phyloP scores from a whole-genome alignment of 768 basidiomycete genomes.

The Lentinula raphanica region DNA sequence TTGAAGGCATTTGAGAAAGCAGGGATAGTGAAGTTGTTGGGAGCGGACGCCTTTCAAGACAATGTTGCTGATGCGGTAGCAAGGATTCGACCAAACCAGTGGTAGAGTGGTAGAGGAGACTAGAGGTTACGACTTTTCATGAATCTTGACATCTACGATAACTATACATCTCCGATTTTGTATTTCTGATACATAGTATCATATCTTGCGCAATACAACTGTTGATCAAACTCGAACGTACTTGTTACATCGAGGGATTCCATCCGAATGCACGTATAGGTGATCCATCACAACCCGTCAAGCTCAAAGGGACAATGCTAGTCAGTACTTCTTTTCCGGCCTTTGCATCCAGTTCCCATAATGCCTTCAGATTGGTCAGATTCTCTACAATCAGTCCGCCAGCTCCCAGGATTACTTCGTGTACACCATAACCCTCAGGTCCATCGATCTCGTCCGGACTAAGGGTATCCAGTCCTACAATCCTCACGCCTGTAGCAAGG shows the following conservation, averaged over 20 bases:
- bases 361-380: slow-evolving; percentile 43
- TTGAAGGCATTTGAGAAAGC: slow-evolving; percentile 43
- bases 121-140: background rate
- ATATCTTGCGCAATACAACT: background rate
- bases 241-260: slow-evolving; percentile 10
- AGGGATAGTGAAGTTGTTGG: slow-evolving; percentile 45
- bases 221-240: background rate
- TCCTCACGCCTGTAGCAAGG: slow-evolving; percentile 43
- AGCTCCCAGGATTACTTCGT: slow-evolving; percentile 53
- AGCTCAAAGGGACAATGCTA: slow-evolving; percentile 52
- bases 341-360: slow-evolving; percentile 19
- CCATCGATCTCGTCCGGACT: slow-evolving; percentile 56
- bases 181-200: background rate
- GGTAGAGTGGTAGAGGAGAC: too few species aligned
- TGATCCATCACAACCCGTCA: slow-evolving; percentile 60
- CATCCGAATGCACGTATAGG: slow-evolving; percentile 69
- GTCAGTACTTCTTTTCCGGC: slow-evolving; percentile 34
- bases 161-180: background rate
- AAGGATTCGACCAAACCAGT: background rate
- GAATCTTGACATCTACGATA: background rate
- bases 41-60: slow-evolving; percentile 41
- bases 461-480: slow-evolving; percentile 60
- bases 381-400: slow-evolving; percentile 72
- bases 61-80: slow-evolving; percentile 49
- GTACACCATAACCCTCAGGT: slow-evolving; percentile 44